Conservation (phyloP, 2,329 filamentous ascomycete species). For the Cladobotryum mycophilum region DNA sequence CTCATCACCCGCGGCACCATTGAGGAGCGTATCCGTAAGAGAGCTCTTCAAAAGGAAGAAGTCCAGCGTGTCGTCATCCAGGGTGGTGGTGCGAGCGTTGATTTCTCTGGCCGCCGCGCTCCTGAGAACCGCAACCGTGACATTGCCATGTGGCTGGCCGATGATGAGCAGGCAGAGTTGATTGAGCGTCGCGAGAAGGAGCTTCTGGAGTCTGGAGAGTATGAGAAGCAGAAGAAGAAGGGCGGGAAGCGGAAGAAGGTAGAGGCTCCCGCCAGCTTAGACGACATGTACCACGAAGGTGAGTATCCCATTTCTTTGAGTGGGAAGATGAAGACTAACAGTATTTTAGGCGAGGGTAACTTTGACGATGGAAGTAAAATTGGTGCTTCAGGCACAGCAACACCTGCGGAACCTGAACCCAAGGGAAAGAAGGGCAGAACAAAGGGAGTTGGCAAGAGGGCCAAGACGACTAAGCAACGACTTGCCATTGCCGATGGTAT, state of each 20-base stretch:
- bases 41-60: slow-evolving; percentile 95
- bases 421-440: slow-evolving; percentile 51
- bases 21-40: slow-evolving; percentile 95
- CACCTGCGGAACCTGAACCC: slow-evolving; percentile 57
- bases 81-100: slow-evolving; percentile 82
- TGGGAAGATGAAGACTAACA: slow-evolving; percentile 19
- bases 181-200: slow-evolving; percentile 92
- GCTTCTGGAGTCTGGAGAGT: slow-evolving; percentile 65
- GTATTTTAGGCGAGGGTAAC: slow-evolving; percentile 73
- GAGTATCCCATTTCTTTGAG: slow-evolving; percentile 34
- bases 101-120: slow-evolving; percentile 87
- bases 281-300: slow-evolving; percentile 99
- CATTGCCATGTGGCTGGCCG: slow-evolving; percentile 97
- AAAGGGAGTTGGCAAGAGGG: slow-evolving; percentile 46
- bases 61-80: slow-evolving; percentile 96
- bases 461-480: slow-evolving; percentile 63
- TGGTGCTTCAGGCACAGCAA: slow-evolving; percentile 67
- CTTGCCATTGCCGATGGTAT: slow-evolving; percentile 61
- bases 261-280: slow-evolving; percentile 60
- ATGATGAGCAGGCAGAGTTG: slow-evolving; percentile 91
- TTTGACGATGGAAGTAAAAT: slow-evolving; percentile 83
- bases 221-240: slow-evolving; percentile 59
- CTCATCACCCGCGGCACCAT: slow-evolving; percentile 96
- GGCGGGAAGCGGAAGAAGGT: slow-evolving; percentile 51
- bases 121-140: slow-evolving; percentile 94